phyloP scores from a whole-genome alignment of 1,284 basidiomycete genomes.

The Pascua guehoae region DNA sequence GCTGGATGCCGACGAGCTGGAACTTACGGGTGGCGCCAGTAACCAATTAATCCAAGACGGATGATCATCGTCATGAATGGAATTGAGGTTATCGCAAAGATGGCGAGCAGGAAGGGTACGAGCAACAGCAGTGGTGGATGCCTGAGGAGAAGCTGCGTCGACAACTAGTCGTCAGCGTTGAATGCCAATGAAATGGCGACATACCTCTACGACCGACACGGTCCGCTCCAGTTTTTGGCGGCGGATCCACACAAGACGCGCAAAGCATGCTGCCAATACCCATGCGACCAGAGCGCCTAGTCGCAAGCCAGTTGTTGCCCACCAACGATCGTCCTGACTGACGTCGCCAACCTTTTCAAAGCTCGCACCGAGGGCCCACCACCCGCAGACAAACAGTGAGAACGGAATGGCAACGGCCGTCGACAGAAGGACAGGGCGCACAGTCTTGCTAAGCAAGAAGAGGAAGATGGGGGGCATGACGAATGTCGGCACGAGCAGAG shows the following conservation, averaged over 20 bases:
- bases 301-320: slow-evolving; percentile 64
- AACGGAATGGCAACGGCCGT: slow-evolving; percentile 77
- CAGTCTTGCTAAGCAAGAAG: slow-evolving; percentile 69
- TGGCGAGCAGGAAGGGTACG: slow-evolving; percentile 71
- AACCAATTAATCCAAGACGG: slow-evolving; percentile 70
- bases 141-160: slow-evolving; percentile 68
- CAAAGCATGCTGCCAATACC: slow-evolving; percentile 65
- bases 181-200: too few species aligned
- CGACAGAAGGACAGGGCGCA: slow-evolving; percentile 72
- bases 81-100: slow-evolving; percentile 67
- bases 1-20: not conserved
- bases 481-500: slow-evolving; percentile 70
- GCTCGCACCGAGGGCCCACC: slow-evolving; percentile 85
- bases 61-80: slow-evolving; percentile 83
- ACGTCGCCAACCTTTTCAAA: slow-evolving; percentile 75
- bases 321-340: slow-evolving; percentile 64
- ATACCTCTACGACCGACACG: slow-evolving; percentile 64
- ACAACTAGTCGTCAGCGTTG: slow-evolving; percentile 50
- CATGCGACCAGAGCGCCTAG: slow-evolving; percentile 74
- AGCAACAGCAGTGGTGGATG: slow-evolving; percentile 79
- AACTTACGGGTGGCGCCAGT: slow-evolving; percentile 52
- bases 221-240: slow-evolving; percentile 60
- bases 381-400: slow-evolving; percentile 71
- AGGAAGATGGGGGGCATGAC: slow-evolving; percentile 71
- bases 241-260: slow-evolving; percentile 63